Conservation (phyloP, 805 yeast species). For the Hanseniaspora guilliermondii region DNA sequence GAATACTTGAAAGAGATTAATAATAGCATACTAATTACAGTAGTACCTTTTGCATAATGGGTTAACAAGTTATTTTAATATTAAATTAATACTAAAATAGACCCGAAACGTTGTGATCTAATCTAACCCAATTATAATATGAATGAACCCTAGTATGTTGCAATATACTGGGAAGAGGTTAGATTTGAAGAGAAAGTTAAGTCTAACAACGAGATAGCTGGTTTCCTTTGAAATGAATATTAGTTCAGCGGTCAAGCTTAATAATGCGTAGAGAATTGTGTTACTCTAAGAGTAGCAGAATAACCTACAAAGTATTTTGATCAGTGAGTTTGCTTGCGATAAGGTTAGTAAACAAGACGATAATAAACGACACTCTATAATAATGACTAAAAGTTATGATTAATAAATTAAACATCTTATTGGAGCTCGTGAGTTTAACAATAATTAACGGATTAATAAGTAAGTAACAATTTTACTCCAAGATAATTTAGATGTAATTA, state of each 20-base stretch:
- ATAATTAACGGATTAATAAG: conserved; percentile 1
- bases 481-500: neutral
- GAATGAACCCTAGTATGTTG: conserved; percentile 4
- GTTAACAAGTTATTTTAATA: neutral
- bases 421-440: neutral
- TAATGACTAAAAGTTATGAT: neutral
- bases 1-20: neutral
- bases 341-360: neutral
- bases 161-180: neutral
- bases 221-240: neutral
- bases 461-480: conserved; percentile 3
- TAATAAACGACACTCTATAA: neutral
- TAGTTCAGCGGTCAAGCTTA: neutral
- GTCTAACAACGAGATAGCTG: conserved; percentile 1
- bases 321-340: neutral
- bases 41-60: conserved; percentile 4
- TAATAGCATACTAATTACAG: neutral
- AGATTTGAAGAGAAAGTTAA: conserved; percentile 3
- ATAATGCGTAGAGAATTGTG: neutral
- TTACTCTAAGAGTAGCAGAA: neutral
- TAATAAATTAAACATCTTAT: conserved; percentile 1
- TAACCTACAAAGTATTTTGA: neutral
- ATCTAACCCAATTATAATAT: neutral
- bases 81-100: neutral
- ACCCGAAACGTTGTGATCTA: conserved; percentile 1